Percentiles rank a stretch among this genome's conserved stretches.
Conservation (phyloP, 768 basidiomycete species). For the Holtermanniella nyarrowii region DNA sequence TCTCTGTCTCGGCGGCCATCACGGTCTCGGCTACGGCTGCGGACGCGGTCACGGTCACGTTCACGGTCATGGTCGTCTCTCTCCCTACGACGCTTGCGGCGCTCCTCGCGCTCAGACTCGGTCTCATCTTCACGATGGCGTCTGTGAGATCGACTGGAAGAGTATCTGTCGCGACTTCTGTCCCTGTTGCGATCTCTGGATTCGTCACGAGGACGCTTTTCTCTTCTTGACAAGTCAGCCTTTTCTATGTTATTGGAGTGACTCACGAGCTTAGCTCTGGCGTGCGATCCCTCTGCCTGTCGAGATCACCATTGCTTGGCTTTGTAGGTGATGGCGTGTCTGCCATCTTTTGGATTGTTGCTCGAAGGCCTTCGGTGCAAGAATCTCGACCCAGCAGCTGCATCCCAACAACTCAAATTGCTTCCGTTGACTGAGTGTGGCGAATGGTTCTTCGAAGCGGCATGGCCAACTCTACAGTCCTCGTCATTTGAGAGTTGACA, state of each 20-base stretch:
- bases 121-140: conserved; percentile 18
- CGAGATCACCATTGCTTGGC: too few relatives aligned
- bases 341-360: too few relatives aligned
- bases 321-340: background rate
- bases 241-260: too few relatives aligned
- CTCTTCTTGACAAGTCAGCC: background rate
- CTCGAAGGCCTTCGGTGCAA: too few relatives aligned
- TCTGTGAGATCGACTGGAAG: conserved; percentile 40
- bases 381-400: too few relatives aligned
- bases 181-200: conserved; percentile 15
- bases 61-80: conserved; percentile 15
- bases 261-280: conserved; percentile 32
- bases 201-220: conserved; percentile 39
- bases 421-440: too few relatives aligned
- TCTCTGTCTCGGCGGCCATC: too few relatives aligned
- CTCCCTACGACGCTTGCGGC: conserved; percentile 16
- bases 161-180: conserved; percentile 41
- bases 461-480: too few relatives aligned
- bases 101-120: conserved; percentile 14
- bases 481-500: too few relatives aligned
- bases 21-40: too few relatives aligned
- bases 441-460: too few relatives aligned
- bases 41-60: conserved; percentile 47
- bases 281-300: conserved; percentile 18
- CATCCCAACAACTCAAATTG: too few relatives aligned